These are phyloP conservation scores for Larix kaempferi DNA, from an alignment of 75 land plant genomes.

Conservation along the genomic window DNA sequence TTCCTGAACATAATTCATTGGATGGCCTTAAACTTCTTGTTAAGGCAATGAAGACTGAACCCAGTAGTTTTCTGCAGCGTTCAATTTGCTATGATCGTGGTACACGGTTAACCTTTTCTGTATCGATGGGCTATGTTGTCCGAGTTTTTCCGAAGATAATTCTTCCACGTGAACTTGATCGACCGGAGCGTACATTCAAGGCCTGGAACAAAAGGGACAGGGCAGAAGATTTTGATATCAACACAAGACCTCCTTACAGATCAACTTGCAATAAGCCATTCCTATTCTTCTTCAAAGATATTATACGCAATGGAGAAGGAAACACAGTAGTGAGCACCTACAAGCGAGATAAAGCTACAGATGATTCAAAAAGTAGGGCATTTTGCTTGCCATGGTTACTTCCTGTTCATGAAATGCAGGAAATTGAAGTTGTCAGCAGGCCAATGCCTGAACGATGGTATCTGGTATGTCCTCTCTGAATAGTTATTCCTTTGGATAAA, in stretches of 20 bases:
- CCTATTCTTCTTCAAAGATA: slow-evolving; percentile 24
- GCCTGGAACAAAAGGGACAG: slow-evolving; percentile 32
- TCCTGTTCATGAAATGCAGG: slow-evolving; percentile 16
- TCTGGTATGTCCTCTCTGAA: slow-evolving; percentile 13
- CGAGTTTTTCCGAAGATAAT: slow-evolving; percentile 39
- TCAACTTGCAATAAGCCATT: slow-evolving; percentile 28
- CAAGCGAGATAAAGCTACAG: slow-evolving; percentile 14
- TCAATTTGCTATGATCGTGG: slow-evolving; percentile 29
- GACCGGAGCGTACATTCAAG: slow-evolving; percentile 27
- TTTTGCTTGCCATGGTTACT: slow-evolving; percentile 22
- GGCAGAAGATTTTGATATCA: slow-evolving; percentile 27
- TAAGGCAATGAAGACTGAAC: slow-evolving; percentile 30
- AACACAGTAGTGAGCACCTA: slow-evolving; percentile 22
- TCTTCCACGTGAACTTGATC: slow-evolving; percentile 29
- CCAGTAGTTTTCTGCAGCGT: slow-evolving; percentile 39
- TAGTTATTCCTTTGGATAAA: neutral
- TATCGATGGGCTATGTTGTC: slow-evolving; percentile 37
- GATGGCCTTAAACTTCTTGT: slow-evolving; percentile 17
- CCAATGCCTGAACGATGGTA: slow-evolving; percentile 23
- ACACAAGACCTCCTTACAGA: slow-evolving; percentile 20
- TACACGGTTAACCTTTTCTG: slow-evolving; percentile 29
- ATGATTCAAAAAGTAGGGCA: slow-evolving; percentile 6
- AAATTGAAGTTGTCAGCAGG: slow-evolving; percentile 26
- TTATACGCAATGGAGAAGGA: slow-evolving; percentile 5
- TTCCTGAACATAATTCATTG: slow-evolving; percentile 23